Evolutionary conservation across 176 grass and related monocot genomes (phyloP), one percentile per base, ranked within the genome.

Genomic region (Oropetium thomaeum): DNA sequence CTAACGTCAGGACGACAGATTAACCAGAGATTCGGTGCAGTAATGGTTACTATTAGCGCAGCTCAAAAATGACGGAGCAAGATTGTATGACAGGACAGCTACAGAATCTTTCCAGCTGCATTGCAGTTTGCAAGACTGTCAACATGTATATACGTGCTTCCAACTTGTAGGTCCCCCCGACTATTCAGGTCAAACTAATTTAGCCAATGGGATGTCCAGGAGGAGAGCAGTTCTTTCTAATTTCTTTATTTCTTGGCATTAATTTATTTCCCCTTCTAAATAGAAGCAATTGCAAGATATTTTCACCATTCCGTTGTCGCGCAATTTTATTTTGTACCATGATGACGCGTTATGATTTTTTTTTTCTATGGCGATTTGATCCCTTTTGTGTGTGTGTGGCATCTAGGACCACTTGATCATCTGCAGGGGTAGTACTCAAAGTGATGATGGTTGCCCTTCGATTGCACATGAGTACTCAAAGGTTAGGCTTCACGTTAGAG

Each of bases 111-210:
- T 71, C 57, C 74, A 71, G 55, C 38, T 51, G 23, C 53, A 26
- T 35, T 47, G n/a, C 59, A 58, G 28, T 62, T 35, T 67, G 82
- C 67, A 73, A 67, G 69, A 74, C 76, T 85, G 51, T 41, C 76
- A 51, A 22, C 76, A 61, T 79, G n/a, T 58, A 26, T 58, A 26
- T 54, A 73, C 69, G 62, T 47, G 83, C 76, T 67, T 38, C 75
- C 83, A 59, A 67, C 61, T 31, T 25, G 11, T 27, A 26, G 32
- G 12, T 55, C 62, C 61, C 74, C 61, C 74, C 47, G 34, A 48
- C 31, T 73, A 73, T 49, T 7, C 67, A 4, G 45, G 67, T 62
- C 55, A 37, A 80, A 62, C 27, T n/a, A 80, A n/a, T 62, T 80
- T 61, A 70, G 12, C 53, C 52, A 70, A 70, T 2, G 33, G n/a